Evolutionary conservation across 306 rosid genomes (phyloP), one percentile per base, ranked within the genome.

Genomic region (Boehmeria nivea): DNA sequence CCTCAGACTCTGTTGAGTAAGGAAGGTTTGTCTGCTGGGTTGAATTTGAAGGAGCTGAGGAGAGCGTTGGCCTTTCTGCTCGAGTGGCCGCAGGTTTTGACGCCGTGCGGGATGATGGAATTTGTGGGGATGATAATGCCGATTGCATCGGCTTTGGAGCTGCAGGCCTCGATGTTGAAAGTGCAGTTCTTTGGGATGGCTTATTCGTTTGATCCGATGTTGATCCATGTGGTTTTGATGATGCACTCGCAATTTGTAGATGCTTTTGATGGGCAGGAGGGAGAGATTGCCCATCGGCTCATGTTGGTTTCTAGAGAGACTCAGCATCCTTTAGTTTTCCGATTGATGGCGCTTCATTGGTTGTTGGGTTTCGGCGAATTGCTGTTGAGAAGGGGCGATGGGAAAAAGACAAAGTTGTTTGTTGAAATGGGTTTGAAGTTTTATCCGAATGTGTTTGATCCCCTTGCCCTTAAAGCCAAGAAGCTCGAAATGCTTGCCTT

Each of bases 181-280:
- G 96, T 91, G 70, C 98, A 91, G 71, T 84, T 91, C 63, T 87
- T 81, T 46, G 95, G 98, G 15, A 74, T 84, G 96, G 56, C 82
- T 52, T 79, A 82, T 71, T 91, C 96, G 14, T 84, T 53, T 71
- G 81, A 91, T 59, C 93, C 98, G n/a, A 38, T 91, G 58, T 59
- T 82, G 10, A 82, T 88, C 63, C 98, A 91, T 72, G 78, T 78
- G 27, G 89, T 87, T 76, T 78, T 91, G 83, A 77, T 67, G 45
- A 76, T 91, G 98, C 81, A 72, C 57, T 56, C 76, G 65, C 67
- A 54, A 51, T 87, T 91, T 62, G 46, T 77, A 55, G 94, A 91
- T 43, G 85, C 94, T 1, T 91, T 84, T 49, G 94, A 87, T 45
- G 94, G 83, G 65, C 98, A 84, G 64, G 95, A 82, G 60, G 74